Evolutionary conservation across 257 asterid species (phyloP).

Genomic region (Penstemon eatonii): DNA sequence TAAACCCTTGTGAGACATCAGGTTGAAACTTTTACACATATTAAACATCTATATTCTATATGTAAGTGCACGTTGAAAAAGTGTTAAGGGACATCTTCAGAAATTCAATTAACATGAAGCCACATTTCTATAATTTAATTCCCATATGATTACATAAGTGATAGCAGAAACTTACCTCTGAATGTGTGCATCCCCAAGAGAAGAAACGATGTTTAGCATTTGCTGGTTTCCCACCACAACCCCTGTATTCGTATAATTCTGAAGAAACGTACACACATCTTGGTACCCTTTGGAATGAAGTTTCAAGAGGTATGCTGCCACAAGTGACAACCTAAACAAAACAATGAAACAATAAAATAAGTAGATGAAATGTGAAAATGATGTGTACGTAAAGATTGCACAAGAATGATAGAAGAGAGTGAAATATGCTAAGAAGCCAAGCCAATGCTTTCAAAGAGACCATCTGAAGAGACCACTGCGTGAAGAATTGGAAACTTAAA

Average conservation of each 20-base stretch:
- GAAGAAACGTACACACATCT: slow-evolving; percentile 88
- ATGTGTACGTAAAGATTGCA: slow-evolving; percentile 10
- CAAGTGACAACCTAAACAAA: slow-evolving; percentile 84
- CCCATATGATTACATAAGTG: slow-evolving; percentile 4
- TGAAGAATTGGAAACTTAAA: not conserved
- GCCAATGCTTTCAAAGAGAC: not conserved
- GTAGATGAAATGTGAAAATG: slow-evolving; percentile 8
- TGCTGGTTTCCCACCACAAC: slow-evolving; percentile 76
- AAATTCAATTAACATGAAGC: slow-evolving; percentile 12
- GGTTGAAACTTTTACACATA: not conserved
- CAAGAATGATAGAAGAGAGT: not conserved
- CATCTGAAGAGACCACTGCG: not conserved
- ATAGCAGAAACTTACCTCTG: slow-evolving; percentile 68
- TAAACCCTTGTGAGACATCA: not conserved
- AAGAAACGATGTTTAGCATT: slow-evolving; percentile 64
- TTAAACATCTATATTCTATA: not conserved
- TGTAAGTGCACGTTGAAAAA: not conserved
- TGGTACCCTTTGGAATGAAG: slow-evolving; percentile 78
- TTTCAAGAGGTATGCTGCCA: slow-evolving; percentile 95
- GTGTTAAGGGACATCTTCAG: not conserved
- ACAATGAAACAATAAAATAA: slow-evolving; percentile 4
- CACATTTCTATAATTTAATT: slow-evolving; percentile 14
- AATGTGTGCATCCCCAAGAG: slow-evolving; percentile 86
- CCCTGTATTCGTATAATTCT: slow-evolving; percentile 78
- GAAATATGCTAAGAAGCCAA: not conserved